Evolutionary conservation across 2,329 filamentous ascomycete species (phyloP).

Genomic region (Penicillium sp.): DNA sequence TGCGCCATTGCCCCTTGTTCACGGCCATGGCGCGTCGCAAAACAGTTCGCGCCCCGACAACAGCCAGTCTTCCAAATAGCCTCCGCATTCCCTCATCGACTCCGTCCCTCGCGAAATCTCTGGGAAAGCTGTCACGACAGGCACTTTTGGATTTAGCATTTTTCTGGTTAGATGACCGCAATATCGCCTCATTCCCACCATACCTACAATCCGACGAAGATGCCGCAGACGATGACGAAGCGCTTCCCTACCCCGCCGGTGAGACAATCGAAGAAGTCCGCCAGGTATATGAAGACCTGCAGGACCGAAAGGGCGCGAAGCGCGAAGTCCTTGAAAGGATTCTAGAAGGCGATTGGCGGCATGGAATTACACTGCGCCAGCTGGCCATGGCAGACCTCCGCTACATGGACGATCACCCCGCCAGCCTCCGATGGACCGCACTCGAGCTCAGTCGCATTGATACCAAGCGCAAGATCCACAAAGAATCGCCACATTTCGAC

Average conservation of each 20-base stretch:
- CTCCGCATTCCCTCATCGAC: conserved; percentile 67
- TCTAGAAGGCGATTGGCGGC: conserved; percentile 57
- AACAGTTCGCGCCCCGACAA: conserved; percentile 60
- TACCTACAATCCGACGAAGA: conserved; percentile 55
- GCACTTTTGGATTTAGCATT: conserved; percentile 70
- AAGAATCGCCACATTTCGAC: conserved; percentile 31
- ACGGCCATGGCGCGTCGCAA: conserved; percentile 34
- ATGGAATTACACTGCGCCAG: conserved; percentile 55
- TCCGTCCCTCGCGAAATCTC: conserved; percentile 62
- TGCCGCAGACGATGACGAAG: conserved; percentile 57
- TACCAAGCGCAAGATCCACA: conserved; percentile 14
- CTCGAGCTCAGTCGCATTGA: conserved; percentile 45
- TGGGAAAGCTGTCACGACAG: conserved; percentile 68
- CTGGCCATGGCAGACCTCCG: conserved; percentile 56
- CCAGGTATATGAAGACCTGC: conserved; percentile 62
- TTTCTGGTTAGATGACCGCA: conserved; percentile 72
- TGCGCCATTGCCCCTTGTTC: background rate
- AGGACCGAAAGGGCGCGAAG: conserved; percentile 53
- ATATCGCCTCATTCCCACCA: conserved; percentile 60
- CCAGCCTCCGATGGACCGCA: conserved; percentile 54
- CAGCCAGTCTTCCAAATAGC: conserved; percentile 67
- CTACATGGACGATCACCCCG: conserved; percentile 54
- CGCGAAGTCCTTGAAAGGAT: conserved; percentile 57
- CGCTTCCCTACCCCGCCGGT: conserved; percentile 68
- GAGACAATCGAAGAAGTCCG: conserved; percentile 65